Evolutionary conservation across 257 asterid genomes (phyloP).

Genomic region (Lycium barbarum): DNA sequence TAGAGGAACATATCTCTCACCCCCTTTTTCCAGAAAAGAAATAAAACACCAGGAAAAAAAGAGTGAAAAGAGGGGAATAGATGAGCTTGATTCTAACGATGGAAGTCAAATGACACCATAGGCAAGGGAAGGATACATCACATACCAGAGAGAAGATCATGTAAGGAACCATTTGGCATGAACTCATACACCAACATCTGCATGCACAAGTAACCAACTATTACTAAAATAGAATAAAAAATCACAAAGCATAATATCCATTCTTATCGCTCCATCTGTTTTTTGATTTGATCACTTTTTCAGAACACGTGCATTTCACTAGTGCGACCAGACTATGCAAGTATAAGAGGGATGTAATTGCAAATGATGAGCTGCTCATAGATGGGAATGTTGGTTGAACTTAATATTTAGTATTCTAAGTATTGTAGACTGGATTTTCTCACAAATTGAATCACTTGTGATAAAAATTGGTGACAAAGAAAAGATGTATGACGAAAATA

Average conservation of each 20-base stretch:
- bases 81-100: neutral
- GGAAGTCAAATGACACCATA: conserved; percentile 5
- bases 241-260: neutral
- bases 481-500: neutral
- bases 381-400: conserved; percentile 1
- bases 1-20: neutral
- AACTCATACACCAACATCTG: conserved; percentile 31
- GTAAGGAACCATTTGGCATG: conserved; percentile 31
- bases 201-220: neutral
- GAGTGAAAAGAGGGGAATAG: neutral
- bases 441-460: neutral
- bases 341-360: neutral
- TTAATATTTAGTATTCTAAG: neutral
- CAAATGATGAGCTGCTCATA: neutral
- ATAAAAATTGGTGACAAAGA: neutral
- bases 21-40: neutral
- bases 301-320: neutral
- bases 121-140: neutral
- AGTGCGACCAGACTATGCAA: neutral
- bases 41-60: neutral
- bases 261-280: neutral
- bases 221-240: conserved; percentile 9
- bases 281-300: neutral
- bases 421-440: neutral
- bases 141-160: conserved; percentile 25